Evolutionary conservation across 352 stramenopile genomes (phyloP).

Genomic region (Pythium biforme): DNA sequence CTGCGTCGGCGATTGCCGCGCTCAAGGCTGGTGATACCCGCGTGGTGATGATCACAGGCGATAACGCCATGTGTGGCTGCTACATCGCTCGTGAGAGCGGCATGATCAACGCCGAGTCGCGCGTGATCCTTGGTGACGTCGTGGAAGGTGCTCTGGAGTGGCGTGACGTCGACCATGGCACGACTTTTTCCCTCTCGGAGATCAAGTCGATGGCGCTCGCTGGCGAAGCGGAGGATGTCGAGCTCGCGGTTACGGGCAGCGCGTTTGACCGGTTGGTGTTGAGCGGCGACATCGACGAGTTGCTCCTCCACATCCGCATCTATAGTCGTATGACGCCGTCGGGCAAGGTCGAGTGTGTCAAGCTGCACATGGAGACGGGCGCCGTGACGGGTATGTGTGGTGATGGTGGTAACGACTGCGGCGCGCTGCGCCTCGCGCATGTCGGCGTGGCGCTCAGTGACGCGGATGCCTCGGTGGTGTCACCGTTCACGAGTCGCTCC

Average conservation of each 20-base stretch:
- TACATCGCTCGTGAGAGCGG: conserved; percentile 71
- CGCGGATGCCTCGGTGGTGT: conserved; percentile 83
- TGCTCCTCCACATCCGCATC: conserved; percentile 71
- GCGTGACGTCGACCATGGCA: conserved; percentile 51
- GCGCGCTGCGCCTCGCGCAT: conserved; percentile 88
- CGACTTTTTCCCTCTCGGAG: neutral
- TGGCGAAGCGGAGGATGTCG: conserved; percentile 4
- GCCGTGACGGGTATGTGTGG: conserved; percentile 81
- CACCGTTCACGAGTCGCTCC: conserved; percentile 80
- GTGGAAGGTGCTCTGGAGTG: conserved; percentile 46
- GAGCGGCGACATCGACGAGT: conserved; percentile 52
- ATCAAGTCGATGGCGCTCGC: neutral
- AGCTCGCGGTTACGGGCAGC: conserved; percentile 69
- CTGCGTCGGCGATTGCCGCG: conserved; percentile 64
- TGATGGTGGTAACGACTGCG: conserved; percentile 90
- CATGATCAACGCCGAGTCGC: conserved; percentile 46
- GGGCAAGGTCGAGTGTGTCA: conserved; percentile 67
- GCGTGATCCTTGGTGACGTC: conserved; percentile 67
- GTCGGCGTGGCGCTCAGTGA: conserved; percentile 89
- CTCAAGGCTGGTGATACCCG: conserved; percentile 76
- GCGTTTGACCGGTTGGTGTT: conserved; percentile 69
- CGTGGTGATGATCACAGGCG: conserved; percentile 87
- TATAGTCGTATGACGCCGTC: conserved; percentile 78
- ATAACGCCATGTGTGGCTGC: conserved; percentile 79
- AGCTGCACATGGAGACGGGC: conserved; percentile 46